phyloP scores from a whole-genome alignment of 306 rosid genomes.

The Malus orientalis region DNA sequence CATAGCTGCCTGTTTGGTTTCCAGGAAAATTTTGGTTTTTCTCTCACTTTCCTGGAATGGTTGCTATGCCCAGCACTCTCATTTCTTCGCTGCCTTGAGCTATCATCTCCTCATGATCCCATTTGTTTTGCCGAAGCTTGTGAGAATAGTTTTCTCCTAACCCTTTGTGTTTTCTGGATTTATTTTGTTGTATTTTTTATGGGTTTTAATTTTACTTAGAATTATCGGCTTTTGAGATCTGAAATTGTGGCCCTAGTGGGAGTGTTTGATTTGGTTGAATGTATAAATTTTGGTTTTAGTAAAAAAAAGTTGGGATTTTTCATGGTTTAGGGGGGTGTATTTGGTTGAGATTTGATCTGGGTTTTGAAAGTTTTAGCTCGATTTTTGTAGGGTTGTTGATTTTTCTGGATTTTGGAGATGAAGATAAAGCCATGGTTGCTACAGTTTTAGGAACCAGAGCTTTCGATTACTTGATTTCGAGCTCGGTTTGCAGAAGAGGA shows the following conservation, averaged over 20 bases:
- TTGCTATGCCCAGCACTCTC: slow-evolving; percentile 12
- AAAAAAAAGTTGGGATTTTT: not conserved
- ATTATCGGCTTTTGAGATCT: slow-evolving; percentile 37
- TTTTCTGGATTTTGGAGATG: slow-evolving; percentile 27
- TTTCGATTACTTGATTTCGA: too few species aligned
- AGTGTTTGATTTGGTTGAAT: slow-evolving; percentile 14
- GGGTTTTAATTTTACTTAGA: slow-evolving; percentile 15
- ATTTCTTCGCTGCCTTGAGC: slow-evolving; percentile 9
- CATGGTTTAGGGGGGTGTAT: not conserved
- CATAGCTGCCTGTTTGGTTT: slow-evolving; percentile 16
- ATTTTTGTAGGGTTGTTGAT: not conserved
- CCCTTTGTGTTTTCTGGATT: not conserved
- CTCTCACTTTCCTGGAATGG: slow-evolving; percentile 34
- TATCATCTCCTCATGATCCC: slow-evolving; percentile 24
- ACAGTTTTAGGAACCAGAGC: too few species aligned
- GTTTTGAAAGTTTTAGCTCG: slow-evolving; percentile 11
- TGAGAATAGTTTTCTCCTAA: slow-evolving; percentile 1
- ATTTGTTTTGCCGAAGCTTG: slow-evolving; percentile 19
- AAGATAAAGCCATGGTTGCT: too few species aligned
- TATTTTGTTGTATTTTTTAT: not conserved
- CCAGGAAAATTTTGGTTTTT: not conserved
- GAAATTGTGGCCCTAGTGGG: slow-evolving; percentile 10
- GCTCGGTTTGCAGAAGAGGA: too few species aligned
- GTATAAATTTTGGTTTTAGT: slow-evolving; percentile 7
- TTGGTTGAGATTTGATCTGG: slow-evolving; percentile 36